A percentile compares a stretch with the other conserved stretches of the same genome.
Conservation (phyloP, 2,329 filamentous ascomycete genomes). For the Apiospora sp. region DNA sequence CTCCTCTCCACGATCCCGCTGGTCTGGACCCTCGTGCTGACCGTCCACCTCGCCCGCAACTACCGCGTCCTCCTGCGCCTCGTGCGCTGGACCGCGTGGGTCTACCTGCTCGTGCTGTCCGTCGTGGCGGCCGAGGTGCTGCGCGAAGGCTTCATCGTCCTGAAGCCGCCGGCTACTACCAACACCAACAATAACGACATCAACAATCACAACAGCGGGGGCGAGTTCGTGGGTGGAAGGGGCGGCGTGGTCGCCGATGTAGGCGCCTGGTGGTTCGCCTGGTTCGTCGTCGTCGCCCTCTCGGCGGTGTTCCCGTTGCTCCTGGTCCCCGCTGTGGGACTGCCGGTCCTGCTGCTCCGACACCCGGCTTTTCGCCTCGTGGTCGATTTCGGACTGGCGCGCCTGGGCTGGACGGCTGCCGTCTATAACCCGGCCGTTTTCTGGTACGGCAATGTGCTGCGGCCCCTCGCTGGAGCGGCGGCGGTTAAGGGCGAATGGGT, state of each 20-base stretch:
- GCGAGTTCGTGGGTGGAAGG: not conserved
- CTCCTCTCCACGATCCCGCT: conserved; percentile 33
- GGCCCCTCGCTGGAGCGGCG: not conserved
- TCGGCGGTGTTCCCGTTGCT: conserved; percentile 23
- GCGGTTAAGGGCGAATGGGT: not conserved
- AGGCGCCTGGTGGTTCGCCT: conserved; percentile 33
- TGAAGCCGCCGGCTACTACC: conserved; percentile 21
- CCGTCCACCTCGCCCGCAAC: conserved; percentile 34
- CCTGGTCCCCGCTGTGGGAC: conserved; percentile 18
- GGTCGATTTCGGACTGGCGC: conserved; percentile 24
- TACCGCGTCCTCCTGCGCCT: conserved; percentile 32
- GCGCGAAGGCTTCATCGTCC: conserved; percentile 33
- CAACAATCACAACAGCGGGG: not conserved
- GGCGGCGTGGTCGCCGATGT: conserved; percentile 32
- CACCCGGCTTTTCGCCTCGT: conserved; percentile 25
- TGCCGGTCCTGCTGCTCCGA: conserved; percentile 25
- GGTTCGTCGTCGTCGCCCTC: conserved; percentile 32
- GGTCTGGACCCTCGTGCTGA: conserved; percentile 33
- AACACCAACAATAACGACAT: conserved; percentile 19
- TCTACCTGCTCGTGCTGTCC: conserved; percentile 36
- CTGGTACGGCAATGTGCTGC: not conserved
- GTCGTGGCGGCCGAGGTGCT: conserved; percentile 33
- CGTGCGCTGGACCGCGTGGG: conserved; percentile 34
- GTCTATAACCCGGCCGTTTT: conserved; percentile 23
- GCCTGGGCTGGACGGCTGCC: conserved; percentile 25